phyloP scores from a whole-genome alignment of 257 asterid species.

The Nicotiana attenuata region DNA sequence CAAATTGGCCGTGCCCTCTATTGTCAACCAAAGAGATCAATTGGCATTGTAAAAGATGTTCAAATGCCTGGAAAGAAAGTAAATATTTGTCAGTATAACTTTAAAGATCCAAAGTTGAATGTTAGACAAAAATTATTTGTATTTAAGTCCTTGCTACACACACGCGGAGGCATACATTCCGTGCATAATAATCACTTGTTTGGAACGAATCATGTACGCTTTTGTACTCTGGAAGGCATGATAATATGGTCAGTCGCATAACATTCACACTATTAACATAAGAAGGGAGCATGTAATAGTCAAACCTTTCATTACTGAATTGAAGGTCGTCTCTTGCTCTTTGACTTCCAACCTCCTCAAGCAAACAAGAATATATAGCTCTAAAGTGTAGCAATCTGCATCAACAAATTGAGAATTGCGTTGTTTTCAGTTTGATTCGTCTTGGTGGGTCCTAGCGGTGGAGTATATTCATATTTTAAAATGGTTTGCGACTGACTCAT shows the following conservation, averaged over 20 bases:
- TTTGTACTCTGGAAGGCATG: no score
- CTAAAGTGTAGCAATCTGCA: slow-evolving; percentile 86
- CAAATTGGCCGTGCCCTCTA: slow-evolving; percentile 65
- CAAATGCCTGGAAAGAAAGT: slow-evolving; percentile 60
- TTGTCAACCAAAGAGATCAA: slow-evolving; percentile 63
- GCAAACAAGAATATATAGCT: slow-evolving; percentile 83
- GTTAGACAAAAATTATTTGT: no score
- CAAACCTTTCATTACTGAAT: no score
- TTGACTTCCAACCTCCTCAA: slow-evolving; percentile 86
- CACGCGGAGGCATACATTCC: no score
- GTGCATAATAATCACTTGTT: no score
- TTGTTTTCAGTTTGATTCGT: neutral
- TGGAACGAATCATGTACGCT: no score
- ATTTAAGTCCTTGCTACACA: no score
- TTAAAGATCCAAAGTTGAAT: no score
- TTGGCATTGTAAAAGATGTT: slow-evolving; percentile 79
- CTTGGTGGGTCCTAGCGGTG: neutral
- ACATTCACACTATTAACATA: no score
- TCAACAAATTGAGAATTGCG: slow-evolving; percentile 7
- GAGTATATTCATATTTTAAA: neutral
- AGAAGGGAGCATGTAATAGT: no score
- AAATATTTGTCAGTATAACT: neutral
- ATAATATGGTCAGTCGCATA: no score
- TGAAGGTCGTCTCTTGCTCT: slow-evolving; percentile 72
- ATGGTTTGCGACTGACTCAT: neutral